Evolutionary conservation across 306 rosid genomes (phyloP).

Genomic region (Ormosia semicastrata): DNA sequence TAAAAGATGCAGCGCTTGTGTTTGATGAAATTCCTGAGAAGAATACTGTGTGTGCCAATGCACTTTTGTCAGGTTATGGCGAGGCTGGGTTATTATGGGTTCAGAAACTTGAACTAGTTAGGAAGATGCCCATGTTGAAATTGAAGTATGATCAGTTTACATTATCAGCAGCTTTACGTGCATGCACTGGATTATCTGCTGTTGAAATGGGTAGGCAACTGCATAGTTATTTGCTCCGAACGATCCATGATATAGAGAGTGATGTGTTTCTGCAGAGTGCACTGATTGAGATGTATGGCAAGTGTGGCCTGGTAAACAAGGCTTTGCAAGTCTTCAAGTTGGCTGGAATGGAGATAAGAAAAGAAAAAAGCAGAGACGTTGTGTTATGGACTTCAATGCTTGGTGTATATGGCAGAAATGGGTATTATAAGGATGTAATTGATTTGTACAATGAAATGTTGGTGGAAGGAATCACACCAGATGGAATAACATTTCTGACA

Average conservation of each 20-base stretch:
- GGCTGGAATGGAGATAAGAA: constrained; percentile 43
- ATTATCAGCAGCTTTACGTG: constrained; percentile 59
- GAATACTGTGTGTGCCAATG: constrained; percentile 71
- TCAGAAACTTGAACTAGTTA: constrained; percentile 51
- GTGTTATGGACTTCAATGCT: constrained; percentile 81
- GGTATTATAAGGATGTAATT: constrained; percentile 52
- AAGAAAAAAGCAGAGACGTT: constrained; percentile 52
- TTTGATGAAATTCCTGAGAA: constrained; percentile 76
- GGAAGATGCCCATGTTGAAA: constrained; percentile 55
- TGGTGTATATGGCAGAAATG: constrained; percentile 71
- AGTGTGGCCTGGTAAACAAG: constrained; percentile 62
- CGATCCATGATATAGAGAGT: constrained; percentile 31
- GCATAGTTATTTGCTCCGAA: constrained; percentile 54
- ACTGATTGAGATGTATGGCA: constrained; percentile 77
- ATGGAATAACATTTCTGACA: constrained; percentile 63
- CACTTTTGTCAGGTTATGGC: constrained; percentile 61
- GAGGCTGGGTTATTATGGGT: constrained; percentile 61
- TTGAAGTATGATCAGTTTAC: constrained; percentile 67
- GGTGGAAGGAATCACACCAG: constrained; percentile 63
- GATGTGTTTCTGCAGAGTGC: constrained; percentile 71
- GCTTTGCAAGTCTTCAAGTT: constrained; percentile 58
- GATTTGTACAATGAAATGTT: constrained; percentile 59
- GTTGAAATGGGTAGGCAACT: constrained; percentile 66
- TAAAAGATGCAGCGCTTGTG: constrained; percentile 53
- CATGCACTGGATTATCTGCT: constrained; percentile 65